These are phyloP conservation scores for Nicotiana rustica DNA, from an alignment of 305 asterid species.

Conservation along the genomic window DNA sequence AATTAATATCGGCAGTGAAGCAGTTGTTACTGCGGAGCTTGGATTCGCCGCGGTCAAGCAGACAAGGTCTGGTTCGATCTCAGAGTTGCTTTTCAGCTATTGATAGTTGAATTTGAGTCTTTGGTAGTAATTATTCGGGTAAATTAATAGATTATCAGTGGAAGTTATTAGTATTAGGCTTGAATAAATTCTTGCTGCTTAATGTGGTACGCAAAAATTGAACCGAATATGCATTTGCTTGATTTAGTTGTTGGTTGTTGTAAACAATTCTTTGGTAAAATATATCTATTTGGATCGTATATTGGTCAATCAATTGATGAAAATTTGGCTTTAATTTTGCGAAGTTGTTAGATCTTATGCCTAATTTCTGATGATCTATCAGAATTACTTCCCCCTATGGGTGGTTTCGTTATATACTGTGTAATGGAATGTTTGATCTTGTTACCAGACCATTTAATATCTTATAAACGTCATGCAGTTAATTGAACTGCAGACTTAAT, in stretches of 20 bases:
- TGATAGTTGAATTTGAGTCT: conserved; percentile 40
- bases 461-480: background rate
- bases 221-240: background rate
- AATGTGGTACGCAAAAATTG: too few species aligned
- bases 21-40: conserved; percentile 69
- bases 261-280: background rate
- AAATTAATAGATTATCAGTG: background rate
- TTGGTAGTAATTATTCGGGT: background rate
- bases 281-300: background rate
- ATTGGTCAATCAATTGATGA: background rate
- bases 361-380: background rate
- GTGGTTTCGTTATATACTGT: background rate
- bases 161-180: background rate
- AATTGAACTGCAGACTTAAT: background rate
- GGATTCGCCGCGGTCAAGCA: conserved; percentile 68
- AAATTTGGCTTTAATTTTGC: background rate
- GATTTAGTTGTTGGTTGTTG: background rate
- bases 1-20: conserved; percentile 67
- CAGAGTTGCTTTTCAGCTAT: conserved; percentile 50
- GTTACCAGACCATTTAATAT: background rate
- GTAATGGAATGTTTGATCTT: background rate
- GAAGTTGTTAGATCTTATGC: background rate
- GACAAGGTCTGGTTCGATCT: conserved; percentile 48
- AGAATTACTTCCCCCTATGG: background rate
- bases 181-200: background rate